A percentile compares a stretch with the other conserved stretches of the same genome.
phyloP scores from a whole-genome alignment of 208 protist species.

The Leptomonas seymouri region DNA sequence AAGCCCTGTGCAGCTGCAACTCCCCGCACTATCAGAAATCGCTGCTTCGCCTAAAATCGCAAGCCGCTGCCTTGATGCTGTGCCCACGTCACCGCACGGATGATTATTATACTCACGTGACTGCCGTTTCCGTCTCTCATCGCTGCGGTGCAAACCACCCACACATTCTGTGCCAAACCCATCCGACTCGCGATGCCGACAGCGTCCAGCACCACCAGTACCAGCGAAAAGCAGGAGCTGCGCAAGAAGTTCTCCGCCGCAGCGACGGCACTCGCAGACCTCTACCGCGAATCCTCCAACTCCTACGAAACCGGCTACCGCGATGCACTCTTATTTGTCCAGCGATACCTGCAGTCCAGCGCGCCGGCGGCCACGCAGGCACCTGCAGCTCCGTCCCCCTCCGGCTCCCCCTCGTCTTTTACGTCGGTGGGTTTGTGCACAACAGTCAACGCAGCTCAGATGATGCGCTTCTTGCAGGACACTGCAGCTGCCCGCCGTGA shows the following conservation, averaged over 20 bases:
- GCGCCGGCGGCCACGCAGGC: background rate
- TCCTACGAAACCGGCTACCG: constrained; percentile 60
- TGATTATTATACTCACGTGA: too few relatives aligned
- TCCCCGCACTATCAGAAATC: too few relatives aligned
- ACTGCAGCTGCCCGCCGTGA: constrained; percentile 28
- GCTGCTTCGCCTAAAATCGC: too few relatives aligned
- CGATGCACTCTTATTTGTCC: constrained; percentile 54
- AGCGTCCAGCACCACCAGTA: constrained; percentile 4
- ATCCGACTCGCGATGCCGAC: constrained; percentile 6
- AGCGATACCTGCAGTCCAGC: constrained; percentile 43
- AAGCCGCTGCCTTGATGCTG: too few relatives aligned
- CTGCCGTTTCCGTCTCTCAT: too few relatives aligned
- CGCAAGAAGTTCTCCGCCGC: constrained; percentile 47
- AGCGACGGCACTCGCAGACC: constrained; percentile 45
- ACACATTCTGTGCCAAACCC: background rate
- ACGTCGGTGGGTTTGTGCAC: background rate
- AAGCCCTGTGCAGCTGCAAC: too few relatives aligned
- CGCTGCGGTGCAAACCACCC: too few relatives aligned
- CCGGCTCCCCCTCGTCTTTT: background rate
- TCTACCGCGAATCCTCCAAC: constrained; percentile 55
- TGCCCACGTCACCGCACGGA: too few relatives aligned
- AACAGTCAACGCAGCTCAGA: constrained; percentile 23
- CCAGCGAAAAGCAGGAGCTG: constrained; percentile 30
- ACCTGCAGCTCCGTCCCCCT: background rate
- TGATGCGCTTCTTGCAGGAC: constrained; percentile 44